Percentiles rank a stretch among this genome's conserved stretches.
Conservation (phyloP, 495 filamentous ascomycete genomes). For the Niebla homalea region DNA sequence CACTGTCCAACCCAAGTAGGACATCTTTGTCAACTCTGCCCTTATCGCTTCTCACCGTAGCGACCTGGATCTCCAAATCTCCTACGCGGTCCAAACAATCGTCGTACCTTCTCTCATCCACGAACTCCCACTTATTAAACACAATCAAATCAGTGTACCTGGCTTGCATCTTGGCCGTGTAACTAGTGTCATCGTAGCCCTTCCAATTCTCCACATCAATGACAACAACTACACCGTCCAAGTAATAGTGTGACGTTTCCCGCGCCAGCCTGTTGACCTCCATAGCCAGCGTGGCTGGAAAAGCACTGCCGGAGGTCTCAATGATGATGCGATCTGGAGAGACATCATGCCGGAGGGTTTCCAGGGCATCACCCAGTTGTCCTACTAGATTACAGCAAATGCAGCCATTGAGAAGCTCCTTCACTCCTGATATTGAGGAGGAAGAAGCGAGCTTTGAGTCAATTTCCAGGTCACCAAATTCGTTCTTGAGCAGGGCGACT, state of each 20-base stretch:
- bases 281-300: constrained; percentile 82
- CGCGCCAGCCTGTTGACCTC: constrained; percentile 71
- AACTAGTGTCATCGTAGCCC: constrained; percentile 84
- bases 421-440: constrained; percentile 71
- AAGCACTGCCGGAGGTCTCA: constrained; percentile 80
- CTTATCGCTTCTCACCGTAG: constrained; percentile 59
- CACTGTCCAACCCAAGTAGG: constrained; percentile 77
- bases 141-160: constrained; percentile 85
- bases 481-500: constrained; percentile 93
- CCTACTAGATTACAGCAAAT: constrained; percentile 98
- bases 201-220: constrained; percentile 97
- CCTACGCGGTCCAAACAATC: constrained; percentile 70
- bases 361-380: constrained; percentile 66
- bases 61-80: constrained; percentile 66
- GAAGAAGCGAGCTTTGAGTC: constrained; percentile 81
- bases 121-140: constrained; percentile 88
- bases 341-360: constrained; percentile 47
- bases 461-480: constrained; percentile 88
- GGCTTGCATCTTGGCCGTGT: constrained; percentile 76
- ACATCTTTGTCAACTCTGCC: constrained; percentile 64
- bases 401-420: constrained; percentile 87
- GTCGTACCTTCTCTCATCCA: constrained; percentile 61
- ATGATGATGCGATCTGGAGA: constrained; percentile 76
- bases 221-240: constrained; percentile 86
- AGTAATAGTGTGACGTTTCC: constrained; percentile 50